phyloP scores from a whole-genome alignment of 768 basidiomycete genomes.

The Kondoa subrosea region DNA sequence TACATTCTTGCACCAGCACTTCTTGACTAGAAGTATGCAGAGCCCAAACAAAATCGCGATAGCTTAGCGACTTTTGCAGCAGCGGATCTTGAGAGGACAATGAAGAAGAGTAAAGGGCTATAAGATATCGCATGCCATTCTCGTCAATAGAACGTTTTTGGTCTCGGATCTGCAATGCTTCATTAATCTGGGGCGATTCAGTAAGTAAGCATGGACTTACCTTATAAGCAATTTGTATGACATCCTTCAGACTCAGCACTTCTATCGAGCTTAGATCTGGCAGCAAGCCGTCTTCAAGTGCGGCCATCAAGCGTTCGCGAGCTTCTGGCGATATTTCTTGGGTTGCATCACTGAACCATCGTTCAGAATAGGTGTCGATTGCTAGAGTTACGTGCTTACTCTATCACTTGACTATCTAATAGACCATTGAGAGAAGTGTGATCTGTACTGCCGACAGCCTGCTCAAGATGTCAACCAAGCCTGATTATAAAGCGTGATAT shows the following conservation, averaged over 20 bases:
- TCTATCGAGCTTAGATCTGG: no score
- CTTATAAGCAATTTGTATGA: not conserved
- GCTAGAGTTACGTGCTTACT: no score
- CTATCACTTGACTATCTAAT: no score
- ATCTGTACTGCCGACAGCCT: no score
- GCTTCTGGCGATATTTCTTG: no score
- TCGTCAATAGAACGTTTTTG: slow-evolving; percentile 78
- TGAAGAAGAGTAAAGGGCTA: slow-evolving; percentile 49
- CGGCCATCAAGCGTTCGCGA: not conserved
- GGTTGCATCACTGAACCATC: no score
- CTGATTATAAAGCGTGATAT: no score
- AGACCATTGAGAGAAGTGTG: no score
- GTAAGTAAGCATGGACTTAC: not conserved
- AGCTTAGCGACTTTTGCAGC: slow-evolving; percentile 40
- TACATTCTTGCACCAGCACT: slow-evolving; percentile 44
- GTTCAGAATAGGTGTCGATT: no score
- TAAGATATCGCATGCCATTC: slow-evolving; percentile 80
- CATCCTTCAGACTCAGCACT: no score
- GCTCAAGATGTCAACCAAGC: no score
- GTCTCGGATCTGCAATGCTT: slow-evolving; percentile 52
- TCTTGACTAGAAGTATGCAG: slow-evolving; percentile 90
- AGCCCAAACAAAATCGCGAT: slow-evolving; percentile 92
- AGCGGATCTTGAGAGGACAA: not conserved
- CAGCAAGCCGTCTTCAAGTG: not conserved
- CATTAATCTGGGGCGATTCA: not conserved